Conservation (phyloP, 2,329 filamentous ascomycete genomes). For the Microsporum audouinii region DNA sequence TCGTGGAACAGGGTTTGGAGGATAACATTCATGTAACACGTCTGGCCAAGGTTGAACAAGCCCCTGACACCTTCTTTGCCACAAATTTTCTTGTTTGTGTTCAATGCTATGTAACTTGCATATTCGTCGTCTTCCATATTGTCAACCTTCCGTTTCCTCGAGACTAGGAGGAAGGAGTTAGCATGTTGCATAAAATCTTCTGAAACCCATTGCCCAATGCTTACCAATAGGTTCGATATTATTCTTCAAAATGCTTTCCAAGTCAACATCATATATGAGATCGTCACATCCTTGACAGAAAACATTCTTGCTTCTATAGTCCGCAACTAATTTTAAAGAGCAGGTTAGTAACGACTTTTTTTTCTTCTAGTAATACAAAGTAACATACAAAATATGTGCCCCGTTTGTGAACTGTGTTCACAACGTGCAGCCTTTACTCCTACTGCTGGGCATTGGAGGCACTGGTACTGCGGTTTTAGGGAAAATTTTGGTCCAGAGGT, state of each 20-base stretch:
- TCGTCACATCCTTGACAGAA: slow-evolving; percentile 33
- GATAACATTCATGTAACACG: slow-evolving; percentile 95
- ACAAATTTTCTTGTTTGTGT: slow-evolving; percentile 70
- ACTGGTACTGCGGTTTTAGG: slow-evolving; percentile 31
- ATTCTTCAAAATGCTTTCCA: slow-evolving; percentile 27
- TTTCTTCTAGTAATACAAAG: too few relatives aligned
- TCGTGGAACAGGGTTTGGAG: slow-evolving; percentile 90
- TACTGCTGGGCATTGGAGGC: slow-evolving; percentile 28
- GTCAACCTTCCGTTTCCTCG: slow-evolving; percentile 26
- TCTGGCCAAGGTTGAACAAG: slow-evolving; percentile 96
- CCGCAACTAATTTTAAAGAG: slow-evolving; percentile 24
- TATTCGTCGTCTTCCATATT: slow-evolving; percentile 45
- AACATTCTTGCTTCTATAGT: slow-evolving; percentile 30
- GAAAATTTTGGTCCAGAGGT: slow-evolving; percentile 19
- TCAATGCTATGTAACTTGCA: slow-evolving; percentile 61
- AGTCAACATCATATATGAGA: slow-evolving; percentile 32
- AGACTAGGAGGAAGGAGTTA: slow-evolving; percentile 8
- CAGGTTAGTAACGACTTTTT: slow-evolving; percentile 11
- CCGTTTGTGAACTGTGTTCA: slow-evolving; percentile 28
- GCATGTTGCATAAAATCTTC: too few relatives aligned
- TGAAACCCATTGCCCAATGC: neutral
- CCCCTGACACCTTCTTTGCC: slow-evolving; percentile 78
- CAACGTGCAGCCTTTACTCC: slow-evolving; percentile 24
- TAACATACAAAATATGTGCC: slow-evolving; percentile 32
- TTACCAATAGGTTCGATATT: slow-evolving; percentile 1